Base-by-base conservation (phyloP, 1,139 yeast species). In the Candida smagusa region DNA sequence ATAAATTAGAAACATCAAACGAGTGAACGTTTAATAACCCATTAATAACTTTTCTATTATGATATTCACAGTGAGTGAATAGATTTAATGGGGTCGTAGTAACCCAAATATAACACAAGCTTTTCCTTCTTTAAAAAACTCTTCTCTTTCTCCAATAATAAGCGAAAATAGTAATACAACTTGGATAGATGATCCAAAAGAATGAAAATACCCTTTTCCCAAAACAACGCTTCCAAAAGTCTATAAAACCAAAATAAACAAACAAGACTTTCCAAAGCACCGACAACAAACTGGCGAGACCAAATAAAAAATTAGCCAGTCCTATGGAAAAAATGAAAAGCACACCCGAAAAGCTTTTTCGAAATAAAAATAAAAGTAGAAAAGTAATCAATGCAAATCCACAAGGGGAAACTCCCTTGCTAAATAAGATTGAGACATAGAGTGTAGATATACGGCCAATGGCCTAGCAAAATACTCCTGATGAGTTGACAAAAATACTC, bases 391-490 rank as follows among this genome's bases (percentile, higher is more conserved):
- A 57, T 54, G 59, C 56, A 55, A 51, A 47, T 29, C 31, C 31
- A 16, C 11, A 29, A 38, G 19, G 12, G 13, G 11, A 19, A 28
- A 7, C 49, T 50, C 47, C 46, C 44, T 42, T 47, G 48, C 49
- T 45, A 45, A 47, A 45, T 45, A 43, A 52, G 64, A 59, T 52
- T 53, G 58, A 60, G 65, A 59, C 66, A 59, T 57, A 59, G 61
- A 55, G 50, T 39, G 35, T 34, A 40, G 26, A 30, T 16, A 16
- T 16, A 16, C 19, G 19, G 19, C 19, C 19, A 16, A 16, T 16
- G 19, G 19, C 19, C 19, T 16, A 16, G 19, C 19, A 16, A 16
- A 16, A 16, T 16, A 16, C 19, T 16, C 19, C 5, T 16, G 19
- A 16, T 16, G 19, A 16, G 19, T 16, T 16, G 19, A 16, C 5